These are phyloP conservation scores for Xylariales sp. DNA, from an alignment of 2,329 filamentous ascomycete genomes.

Conservation along the genomic window DNA sequence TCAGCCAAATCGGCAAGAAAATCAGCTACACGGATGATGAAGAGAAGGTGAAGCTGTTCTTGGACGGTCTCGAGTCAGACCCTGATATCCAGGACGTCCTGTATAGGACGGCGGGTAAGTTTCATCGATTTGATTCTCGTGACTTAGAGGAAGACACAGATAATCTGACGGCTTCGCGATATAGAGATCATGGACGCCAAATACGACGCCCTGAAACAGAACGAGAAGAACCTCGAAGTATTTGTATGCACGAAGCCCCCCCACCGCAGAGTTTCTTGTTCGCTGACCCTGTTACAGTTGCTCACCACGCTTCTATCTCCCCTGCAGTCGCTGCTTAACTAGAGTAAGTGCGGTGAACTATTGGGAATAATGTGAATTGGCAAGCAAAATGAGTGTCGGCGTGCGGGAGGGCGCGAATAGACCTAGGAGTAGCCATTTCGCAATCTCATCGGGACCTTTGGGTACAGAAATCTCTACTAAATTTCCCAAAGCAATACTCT, in stretches of 20 bases:
- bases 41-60: conserved; percentile 27
- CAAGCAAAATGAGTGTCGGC: too few species aligned
- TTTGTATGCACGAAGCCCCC: conserved; percentile 5
- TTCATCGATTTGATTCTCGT: not conserved
- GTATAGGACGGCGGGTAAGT: conserved; percentile 23
- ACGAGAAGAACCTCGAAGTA: conserved; percentile 24
- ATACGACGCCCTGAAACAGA: conserved; percentile 19
- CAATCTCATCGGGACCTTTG: too few species aligned
- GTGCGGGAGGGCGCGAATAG: too few species aligned
- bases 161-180: not conserved
- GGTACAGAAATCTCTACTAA: too few species aligned
- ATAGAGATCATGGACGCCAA: conserved; percentile 29
- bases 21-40: conserved; percentile 32
- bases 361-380: not conserved
- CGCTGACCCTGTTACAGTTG: conserved; percentile 25
- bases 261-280: not conserved
- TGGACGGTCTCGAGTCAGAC: conserved; percentile 28
- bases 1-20: conserved; percentile 33
- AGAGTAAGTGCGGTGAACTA: not conserved
- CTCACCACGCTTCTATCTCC: conserved; percentile 29
- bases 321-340: conserved; percentile 23
- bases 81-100: conserved; percentile 25
- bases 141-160: not conserved
- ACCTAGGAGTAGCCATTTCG: too few species aligned
- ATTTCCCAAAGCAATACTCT: too few species aligned